Evolutionary conservation across 2,329 filamentous ascomycete species (phyloP).

Genomic region (Immersiporthe knoxdaviesiana): DNA sequence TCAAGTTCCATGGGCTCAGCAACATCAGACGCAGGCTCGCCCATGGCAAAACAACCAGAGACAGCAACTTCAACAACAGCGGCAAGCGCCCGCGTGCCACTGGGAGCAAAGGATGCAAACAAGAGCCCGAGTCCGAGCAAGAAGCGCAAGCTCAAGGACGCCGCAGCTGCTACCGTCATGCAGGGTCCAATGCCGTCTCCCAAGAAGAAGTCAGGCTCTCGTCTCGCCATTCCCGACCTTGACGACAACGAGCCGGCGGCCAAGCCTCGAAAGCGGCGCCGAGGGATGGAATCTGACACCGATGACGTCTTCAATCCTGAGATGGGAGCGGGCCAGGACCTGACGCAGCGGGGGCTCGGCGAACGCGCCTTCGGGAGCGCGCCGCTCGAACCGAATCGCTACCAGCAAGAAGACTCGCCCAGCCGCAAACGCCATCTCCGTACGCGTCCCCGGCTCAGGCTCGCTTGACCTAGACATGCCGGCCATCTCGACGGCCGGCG

Average conservation of each 20-base stretch:
- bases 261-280: conserved; percentile 39
- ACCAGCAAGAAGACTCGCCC: conserved; percentile 34
- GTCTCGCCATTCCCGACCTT: conserved; percentile 34
- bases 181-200: conserved; percentile 12
- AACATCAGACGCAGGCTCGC: conserved; percentile 38
- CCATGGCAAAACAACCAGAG: conserved; percentile 31
- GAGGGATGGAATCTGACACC: conserved; percentile 35
- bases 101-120: conserved; percentile 42
- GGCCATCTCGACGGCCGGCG: conserved; percentile 26
- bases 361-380: conserved; percentile 1
- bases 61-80: conserved; percentile 16
- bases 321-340: conserved; percentile 27
- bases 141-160: conserved; percentile 41
- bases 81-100: conserved; percentile 35
- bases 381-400: conserved; percentile 26
- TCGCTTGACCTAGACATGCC: conserved; percentile 32
- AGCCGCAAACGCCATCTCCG: conserved; percentile 36
- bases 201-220: conserved; percentile 29
- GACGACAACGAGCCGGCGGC: conserved; percentile 34
- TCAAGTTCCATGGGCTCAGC: conserved; percentile 36
- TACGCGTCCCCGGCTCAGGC: conserved; percentile 38
- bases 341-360: conserved; percentile 19
- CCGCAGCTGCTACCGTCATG: background rate
- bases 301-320: conserved; percentile 35
- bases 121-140: conserved; percentile 43